Base-by-base conservation (phyloP, 176 grass and related monocot species). In the Metroxylon sagu region DNA sequence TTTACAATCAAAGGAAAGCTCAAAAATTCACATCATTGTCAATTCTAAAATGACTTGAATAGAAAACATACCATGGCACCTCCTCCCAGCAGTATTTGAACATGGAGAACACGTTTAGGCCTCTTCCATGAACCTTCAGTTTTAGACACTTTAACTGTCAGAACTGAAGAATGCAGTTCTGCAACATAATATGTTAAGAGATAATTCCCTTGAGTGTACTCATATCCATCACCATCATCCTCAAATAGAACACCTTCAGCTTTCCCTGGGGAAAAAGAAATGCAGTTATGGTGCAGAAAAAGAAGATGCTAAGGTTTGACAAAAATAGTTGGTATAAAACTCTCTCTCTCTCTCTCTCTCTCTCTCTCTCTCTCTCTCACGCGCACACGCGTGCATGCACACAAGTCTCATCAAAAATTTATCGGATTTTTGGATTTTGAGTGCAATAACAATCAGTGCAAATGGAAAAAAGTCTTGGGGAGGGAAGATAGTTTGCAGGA, bases 221-320 rank as follows among this genome's bases (percentile, higher is more conserved):
- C 57, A 29, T 91, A 91, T 62, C 92, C 92, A 70, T 97, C 92
- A 50, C 84, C 92, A 77, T 76, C 78, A 60, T 97, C 92, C 80
- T 97, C 92, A 6, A 82, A 97, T 25, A 90, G 78, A 59, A 90
- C 60, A 72, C 87, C 92, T 70, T 78, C 74, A 80, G 87, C 83
- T 90, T 82, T 97, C 65, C 92, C 87, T 91, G 64, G 23, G 50
- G 50, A 82, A 68, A 54, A 7, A 71, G 21, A 43, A 17, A 16
- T 18, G 16, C 26, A 17, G 15, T 15, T 59, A 60, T 43, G 10
- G 35, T 43, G 35, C 35, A 43, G 35, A 43, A 43, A 43, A 43
- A 43, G 35, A 43, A 43, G 12, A 43, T 43, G 8, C 21, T 43
- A 43, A 0, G 12, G 35, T 43, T 43, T 14, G 35, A 12, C 35